phyloP scores from a whole-genome alignment of 2,329 filamentous ascomycete species.

The Aspergillus ruber region DNA sequence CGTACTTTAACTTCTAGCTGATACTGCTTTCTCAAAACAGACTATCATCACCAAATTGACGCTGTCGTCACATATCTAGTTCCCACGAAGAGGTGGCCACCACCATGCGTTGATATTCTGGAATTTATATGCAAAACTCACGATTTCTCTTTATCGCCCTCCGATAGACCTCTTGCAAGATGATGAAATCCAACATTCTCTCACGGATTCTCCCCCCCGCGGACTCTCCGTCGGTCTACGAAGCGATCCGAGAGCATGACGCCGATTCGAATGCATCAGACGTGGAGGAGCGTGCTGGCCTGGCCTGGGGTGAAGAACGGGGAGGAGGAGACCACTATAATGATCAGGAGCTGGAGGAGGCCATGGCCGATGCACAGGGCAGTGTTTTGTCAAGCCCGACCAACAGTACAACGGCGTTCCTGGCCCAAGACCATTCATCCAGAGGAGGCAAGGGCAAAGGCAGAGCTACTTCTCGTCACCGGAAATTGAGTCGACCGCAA shows the following conservation, averaged over 20 bases:
- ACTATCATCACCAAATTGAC: no score
- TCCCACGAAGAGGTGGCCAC: slow-evolving; percentile 1
- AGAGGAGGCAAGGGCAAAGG: slow-evolving; percentile 10
- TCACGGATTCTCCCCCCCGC: slow-evolving; percentile 44
- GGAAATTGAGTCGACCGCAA: slow-evolving; percentile 23
- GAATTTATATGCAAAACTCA: neutral
- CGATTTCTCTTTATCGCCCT: neutral
- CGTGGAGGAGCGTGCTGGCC: slow-evolving; percentile 40
- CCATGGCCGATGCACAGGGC: slow-evolving; percentile 46
- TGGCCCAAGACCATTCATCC: slow-evolving; percentile 24
- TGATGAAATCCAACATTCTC: slow-evolving; percentile 39
- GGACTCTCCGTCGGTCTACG: slow-evolving; percentile 44
- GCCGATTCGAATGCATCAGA: slow-evolving; percentile 41
- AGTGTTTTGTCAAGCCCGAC: slow-evolving; percentile 44
- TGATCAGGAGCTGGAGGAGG: slow-evolving; percentile 52
- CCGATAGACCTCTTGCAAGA: slow-evolving; percentile 13
- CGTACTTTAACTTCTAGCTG: neutral
- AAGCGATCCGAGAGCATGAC: slow-evolving; percentile 42
- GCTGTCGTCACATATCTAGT: no score
- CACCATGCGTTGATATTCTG: slow-evolving; percentile 7
- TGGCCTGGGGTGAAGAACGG: slow-evolving; percentile 44
- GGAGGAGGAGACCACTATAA: slow-evolving; percentile 46
- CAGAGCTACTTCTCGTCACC: slow-evolving; percentile 16
- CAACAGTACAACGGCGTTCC: slow-evolving; percentile 23
- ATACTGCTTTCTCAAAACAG: no score